Percentiles rank a stretch among this genome's conserved stretches.
Conservation (phyloP, 2,329 filamentous ascomycete species). For the Chaetomiaceae sp. region DNA sequence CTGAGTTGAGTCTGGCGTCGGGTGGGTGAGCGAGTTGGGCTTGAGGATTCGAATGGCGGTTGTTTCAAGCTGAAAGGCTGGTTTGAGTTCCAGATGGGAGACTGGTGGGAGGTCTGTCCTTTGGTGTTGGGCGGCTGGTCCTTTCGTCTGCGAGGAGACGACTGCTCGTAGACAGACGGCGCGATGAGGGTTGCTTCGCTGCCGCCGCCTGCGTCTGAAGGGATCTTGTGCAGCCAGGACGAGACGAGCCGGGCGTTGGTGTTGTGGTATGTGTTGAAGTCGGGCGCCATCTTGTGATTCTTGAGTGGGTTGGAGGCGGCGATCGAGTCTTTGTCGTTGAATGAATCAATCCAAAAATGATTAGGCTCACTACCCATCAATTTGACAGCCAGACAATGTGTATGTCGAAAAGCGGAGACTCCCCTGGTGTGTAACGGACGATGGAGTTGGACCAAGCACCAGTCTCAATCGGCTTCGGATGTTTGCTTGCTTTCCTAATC, state of each 20-base stretch:
- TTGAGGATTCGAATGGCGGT: not conserved
- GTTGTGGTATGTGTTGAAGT: not conserved
- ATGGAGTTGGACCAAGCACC: no score
- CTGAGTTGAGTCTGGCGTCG: not conserved
- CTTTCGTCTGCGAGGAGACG: not conserved
- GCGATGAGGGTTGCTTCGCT: slow-evolving; percentile 4
- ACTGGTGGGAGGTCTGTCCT: not conserved
- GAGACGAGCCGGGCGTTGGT: not conserved
- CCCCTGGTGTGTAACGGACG: no score
- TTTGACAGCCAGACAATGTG: not conserved
- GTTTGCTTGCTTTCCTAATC: slow-evolving; percentile 7
- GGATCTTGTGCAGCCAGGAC: slow-evolving; percentile 7
- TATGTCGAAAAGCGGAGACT: no score
- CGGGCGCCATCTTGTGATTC: not conserved
- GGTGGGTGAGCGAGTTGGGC: not conserved
- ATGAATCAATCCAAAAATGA: not conserved
- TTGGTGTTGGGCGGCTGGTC: not conserved
- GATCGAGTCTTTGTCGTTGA: no score
- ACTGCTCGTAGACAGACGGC: slow-evolving; percentile 3
- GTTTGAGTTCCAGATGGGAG: not conserved
- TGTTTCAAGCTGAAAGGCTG: not conserved
- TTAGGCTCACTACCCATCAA: not conserved
- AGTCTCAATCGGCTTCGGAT: not conserved
- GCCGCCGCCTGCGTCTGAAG: slow-evolving; percentile 8
- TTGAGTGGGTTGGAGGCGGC: no score